A percentile compares a stretch with the other conserved stretches of the same genome.
Evolutionary conservation across 78 protist species (phyloP).

Genomic region (Dictyostelium citrinum): DNA sequence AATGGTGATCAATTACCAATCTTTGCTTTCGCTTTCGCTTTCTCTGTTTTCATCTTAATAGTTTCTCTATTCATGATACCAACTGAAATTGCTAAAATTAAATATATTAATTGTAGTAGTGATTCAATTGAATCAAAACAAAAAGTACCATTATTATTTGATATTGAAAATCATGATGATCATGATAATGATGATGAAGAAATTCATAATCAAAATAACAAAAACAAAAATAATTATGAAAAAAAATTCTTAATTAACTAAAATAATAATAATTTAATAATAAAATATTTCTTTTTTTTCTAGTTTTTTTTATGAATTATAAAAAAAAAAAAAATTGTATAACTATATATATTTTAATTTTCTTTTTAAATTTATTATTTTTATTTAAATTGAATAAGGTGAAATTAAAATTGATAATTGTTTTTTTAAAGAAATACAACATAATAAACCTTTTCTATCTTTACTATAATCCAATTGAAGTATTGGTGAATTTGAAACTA

Average conservation of each 20-base stretch:
- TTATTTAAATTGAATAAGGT: neutral
- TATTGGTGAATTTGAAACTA: neutral
- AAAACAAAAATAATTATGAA: too few species aligned
- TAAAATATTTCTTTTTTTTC: too few species aligned
- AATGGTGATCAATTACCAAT: neutral
- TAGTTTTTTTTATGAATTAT: neutral
- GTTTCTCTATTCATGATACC: neutral
- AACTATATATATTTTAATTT: too few species aligned
- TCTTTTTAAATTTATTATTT: too few species aligned
- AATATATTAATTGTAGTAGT: neutral
- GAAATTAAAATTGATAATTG: conserved; percentile 5
- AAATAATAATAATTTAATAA: neutral
- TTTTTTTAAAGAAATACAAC: conserved; percentile 11
- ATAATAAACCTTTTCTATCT: conserved; percentile 2
- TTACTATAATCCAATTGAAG: conserved; percentile 1
- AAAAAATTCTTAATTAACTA: neutral
- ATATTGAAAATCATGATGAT: neutral
- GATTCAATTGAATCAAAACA: neutral
- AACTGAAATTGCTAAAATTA: neutral
- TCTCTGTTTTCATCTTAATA: neutral
- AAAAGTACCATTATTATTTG: neutral
- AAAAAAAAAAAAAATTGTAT: neutral
- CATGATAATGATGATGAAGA: neutral
- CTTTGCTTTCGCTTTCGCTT: neutral
- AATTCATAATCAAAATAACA: too few species aligned